phyloP scores from a whole-genome alignment of 108 stramenopile species.

The Epithemia pelagica region DNA sequence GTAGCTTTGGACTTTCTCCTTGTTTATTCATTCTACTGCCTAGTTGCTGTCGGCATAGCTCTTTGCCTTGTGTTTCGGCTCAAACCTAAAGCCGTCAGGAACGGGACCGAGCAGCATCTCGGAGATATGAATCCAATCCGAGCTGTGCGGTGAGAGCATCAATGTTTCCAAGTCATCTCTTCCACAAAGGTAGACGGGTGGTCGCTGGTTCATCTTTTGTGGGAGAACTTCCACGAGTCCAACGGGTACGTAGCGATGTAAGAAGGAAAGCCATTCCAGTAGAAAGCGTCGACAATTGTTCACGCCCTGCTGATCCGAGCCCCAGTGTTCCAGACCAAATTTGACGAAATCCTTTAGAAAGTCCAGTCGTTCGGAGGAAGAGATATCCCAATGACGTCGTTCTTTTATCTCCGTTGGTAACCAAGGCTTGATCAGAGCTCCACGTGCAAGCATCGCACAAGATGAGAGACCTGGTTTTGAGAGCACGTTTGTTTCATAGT shows the following conservation, averaged over 20 bases:
- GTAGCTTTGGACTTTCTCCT: too few species aligned
- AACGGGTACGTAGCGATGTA: conserved; percentile 93
- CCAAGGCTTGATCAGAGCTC: conserved; percentile 99
- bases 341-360: conserved; percentile 87
- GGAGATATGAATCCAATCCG: conserved; percentile 95
- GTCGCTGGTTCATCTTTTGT: conserved; percentile 93
- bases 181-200: conserved; percentile 64
- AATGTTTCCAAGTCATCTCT: conserved; percentile 51
- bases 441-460: conserved; percentile 95
- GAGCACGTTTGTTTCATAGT: conserved; percentile 76
- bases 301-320: conserved; percentile 92
- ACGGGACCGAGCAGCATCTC: conserved; percentile 95
- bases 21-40: too few species aligned
- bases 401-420: conserved; percentile 97
- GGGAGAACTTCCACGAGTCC: conserved; percentile 79
- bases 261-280: conserved; percentile 96
- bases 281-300: conserved; percentile 91
- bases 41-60: conserved; percentile 14
- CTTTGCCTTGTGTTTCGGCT: conserved; percentile 92
- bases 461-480: conserved; percentile 43
- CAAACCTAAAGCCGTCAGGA: conserved; percentile 85
- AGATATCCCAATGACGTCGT: conserved; percentile 90
- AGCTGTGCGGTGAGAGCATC: conserved; percentile 38
- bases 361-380: conserved; percentile 88
- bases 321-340: conserved; percentile 98